Percentiles rank a stretch among this genome's conserved stretches.
Conservation (phyloP, 2,329 filamentous ascomycete species). For the Sclerotinia glacialis region DNA sequence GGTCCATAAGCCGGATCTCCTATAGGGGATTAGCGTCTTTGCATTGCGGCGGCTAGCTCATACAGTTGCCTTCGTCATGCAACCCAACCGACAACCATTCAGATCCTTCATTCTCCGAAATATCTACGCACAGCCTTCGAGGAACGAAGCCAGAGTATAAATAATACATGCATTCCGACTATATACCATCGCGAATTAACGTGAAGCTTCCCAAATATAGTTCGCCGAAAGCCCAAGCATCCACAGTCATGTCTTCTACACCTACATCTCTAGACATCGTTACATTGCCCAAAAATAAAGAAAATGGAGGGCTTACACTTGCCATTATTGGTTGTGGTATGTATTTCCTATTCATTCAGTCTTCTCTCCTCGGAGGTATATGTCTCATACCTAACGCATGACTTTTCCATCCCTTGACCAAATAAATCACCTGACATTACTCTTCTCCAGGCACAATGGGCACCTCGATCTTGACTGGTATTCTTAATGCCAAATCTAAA, state of each 20-base stretch:
- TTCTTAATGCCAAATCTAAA: slow-evolving; percentile 29
- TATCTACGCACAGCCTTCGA: not conserved
- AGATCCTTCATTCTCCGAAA: not conserved
- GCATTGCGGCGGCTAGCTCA: not conserved
- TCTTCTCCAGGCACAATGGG: slow-evolving; percentile 33
- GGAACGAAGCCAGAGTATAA: too few relatives aligned
- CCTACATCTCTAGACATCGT: not conserved
- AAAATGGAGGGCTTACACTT: slow-evolving; percentile 12
- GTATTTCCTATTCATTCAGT: not conserved
- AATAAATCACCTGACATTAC: not conserved
- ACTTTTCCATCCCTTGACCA: not conserved
- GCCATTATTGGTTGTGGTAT: slow-evolving; percentile 17
- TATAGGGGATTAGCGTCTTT: not conserved
- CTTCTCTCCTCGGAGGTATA: not conserved
- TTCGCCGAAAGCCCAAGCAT: not conserved
- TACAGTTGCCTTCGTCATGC: not conserved
- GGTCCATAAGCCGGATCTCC: not conserved
- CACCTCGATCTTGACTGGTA: slow-evolving; percentile 33
- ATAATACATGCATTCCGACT: not conserved
- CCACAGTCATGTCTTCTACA: slow-evolving; percentile 1
- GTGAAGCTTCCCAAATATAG: not conserved
- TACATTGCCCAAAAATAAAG: not conserved
- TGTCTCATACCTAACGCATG: not conserved
- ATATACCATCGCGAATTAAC: not conserved
- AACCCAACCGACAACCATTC: not conserved